Percentiles rank a stretch among this genome's conserved stretches.
Evolutionary conservation across 2,329 filamentous ascomycete species (phyloP).

Genomic region (Lecanicillium sp.): DNA sequence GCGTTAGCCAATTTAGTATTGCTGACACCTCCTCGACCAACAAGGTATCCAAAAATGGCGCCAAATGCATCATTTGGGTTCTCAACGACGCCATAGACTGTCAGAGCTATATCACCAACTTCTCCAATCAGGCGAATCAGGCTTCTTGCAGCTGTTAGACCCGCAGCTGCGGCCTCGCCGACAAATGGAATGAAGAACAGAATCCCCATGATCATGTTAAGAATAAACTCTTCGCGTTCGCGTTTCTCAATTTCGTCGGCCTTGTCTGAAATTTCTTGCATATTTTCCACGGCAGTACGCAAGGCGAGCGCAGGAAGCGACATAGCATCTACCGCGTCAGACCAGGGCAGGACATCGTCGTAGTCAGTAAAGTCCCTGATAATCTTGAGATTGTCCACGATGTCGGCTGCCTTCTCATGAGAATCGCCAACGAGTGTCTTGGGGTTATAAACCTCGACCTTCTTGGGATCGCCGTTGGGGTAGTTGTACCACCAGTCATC

Average conservation of each 20-base stretch:
- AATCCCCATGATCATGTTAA: slow-evolving; percentile 31
- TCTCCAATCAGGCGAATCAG: not conserved
- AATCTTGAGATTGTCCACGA: not conserved
- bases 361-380: not conserved
- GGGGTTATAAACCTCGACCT: slow-evolving; percentile 13
- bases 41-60: not conserved
- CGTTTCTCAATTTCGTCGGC: slow-evolving; percentile 14
- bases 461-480: slow-evolving; percentile 6
- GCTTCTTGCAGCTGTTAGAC: not conserved
- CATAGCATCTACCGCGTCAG: slow-evolving; percentile 9
- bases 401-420: slow-evolving; percentile 5
- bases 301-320: slow-evolving; percentile 16
- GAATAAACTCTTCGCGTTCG: slow-evolving; percentile 16
- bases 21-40: not conserved
- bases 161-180: slow-evolving; percentile 30
- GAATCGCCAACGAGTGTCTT: slow-evolving; percentile 14
- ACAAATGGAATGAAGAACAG: slow-evolving; percentile 43
- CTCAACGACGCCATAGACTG: not conserved
- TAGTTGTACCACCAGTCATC: slow-evolving; percentile 12
- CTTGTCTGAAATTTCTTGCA: slow-evolving; percentile 18
- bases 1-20: no score
- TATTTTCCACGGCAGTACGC: slow-evolving; percentile 15
- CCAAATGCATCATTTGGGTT: slow-evolving; percentile 1
- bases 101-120: not conserved
- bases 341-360: not conserved